phyloP scores from a whole-genome alignment of 345 rosid genomes.

The Ailanthus altissimus region DNA sequence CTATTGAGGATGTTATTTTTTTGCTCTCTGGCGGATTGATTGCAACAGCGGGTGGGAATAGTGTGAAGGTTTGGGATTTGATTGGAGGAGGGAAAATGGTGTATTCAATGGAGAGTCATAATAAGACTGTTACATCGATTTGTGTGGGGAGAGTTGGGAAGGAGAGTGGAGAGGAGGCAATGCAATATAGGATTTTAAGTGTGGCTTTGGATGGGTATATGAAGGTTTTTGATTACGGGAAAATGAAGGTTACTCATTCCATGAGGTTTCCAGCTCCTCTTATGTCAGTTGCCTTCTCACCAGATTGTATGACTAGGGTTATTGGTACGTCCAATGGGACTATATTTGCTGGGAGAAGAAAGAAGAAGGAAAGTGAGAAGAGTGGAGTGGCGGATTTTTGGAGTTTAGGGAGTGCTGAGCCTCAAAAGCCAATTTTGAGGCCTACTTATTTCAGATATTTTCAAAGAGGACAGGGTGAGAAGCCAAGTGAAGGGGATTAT shows the following conservation, averaged over 20 bases:
- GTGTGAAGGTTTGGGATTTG: constrained; percentile 89
- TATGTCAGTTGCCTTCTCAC: constrained; percentile 69
- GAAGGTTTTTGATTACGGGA: constrained; percentile 86
- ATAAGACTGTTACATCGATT: constrained; percentile 84
- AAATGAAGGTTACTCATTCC: constrained; percentile 76
- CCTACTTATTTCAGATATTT: constrained; percentile 74
- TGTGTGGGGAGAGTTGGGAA: constrained; percentile 56
- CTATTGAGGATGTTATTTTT: constrained; percentile 85
- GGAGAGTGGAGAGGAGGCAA: constrained; percentile 38
- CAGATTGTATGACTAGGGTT: constrained; percentile 53
- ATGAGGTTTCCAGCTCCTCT: constrained; percentile 91
- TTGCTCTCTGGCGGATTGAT: constrained; percentile 86
- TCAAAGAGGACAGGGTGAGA: constrained; percentile 81
- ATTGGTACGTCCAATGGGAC: constrained; percentile 77
- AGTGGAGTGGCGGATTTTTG: constrained; percentile 27
- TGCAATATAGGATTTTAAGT: constrained; percentile 67
- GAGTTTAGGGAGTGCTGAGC: constrained; percentile 44
- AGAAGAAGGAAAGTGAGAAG: constrained; percentile 52
- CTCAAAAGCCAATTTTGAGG: constrained; percentile 47
- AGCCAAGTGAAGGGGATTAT: constrained; percentile 63
- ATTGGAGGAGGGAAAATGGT: constrained; percentile 82
- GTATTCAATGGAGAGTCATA: constrained; percentile 87
- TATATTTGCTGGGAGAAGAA: constrained; percentile 73
- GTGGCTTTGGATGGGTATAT: constrained; percentile 88
- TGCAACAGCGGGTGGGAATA: constrained; percentile 82